Percentiles rank a stretch among this genome's conserved stretches.
phyloP scores from a whole-genome alignment of 139 green algal species.

The Choricystis sp. region DNA sequence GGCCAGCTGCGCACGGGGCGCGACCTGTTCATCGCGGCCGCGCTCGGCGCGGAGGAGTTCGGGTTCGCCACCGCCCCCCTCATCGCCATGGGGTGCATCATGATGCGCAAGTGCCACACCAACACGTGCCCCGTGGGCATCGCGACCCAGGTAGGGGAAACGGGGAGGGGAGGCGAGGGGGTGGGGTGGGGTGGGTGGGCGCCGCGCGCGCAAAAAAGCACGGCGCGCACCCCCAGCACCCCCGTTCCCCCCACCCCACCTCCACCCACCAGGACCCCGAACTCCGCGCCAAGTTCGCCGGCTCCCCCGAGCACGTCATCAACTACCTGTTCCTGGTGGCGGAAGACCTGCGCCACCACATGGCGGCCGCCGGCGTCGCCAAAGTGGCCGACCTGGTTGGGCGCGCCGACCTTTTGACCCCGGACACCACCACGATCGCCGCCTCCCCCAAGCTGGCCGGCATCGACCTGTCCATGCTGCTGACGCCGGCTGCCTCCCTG shows the following conservation, averaged over 20 bases:
- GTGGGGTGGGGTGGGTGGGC: background rate
- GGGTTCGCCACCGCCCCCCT: constrained; percentile 88
- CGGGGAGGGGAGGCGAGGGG: background rate
- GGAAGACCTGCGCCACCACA: constrained; percentile 75
- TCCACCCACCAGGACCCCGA: constrained; percentile 67
- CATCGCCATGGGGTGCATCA: constrained; percentile 92
- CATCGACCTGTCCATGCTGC: constrained; percentile 68
- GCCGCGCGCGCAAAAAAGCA: background rate
- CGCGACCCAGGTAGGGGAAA: constrained; percentile 44
- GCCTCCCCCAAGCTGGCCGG: constrained; percentile 54
- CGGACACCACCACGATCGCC: constrained; percentile 39
- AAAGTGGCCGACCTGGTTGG: constrained; percentile 82
- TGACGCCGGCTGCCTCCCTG: constrained; percentile 62
- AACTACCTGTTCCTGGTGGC: constrained; percentile 96
- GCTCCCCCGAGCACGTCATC: constrained; percentile 83
- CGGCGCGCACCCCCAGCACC: too few species aligned
- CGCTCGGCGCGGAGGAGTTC: constrained; percentile 92
- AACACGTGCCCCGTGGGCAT: constrained; percentile 95
- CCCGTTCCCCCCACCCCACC: background rate
- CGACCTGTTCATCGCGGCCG: constrained; percentile 67
- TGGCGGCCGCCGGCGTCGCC: constrained; percentile 69
- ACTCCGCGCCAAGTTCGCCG: constrained; percentile 85
- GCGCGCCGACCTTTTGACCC: constrained; percentile 63
- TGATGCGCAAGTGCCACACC: constrained; percentile 98
- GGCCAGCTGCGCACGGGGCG: constrained; percentile 87